Evolutionary conservation across 441 rosid species (phyloP).

Genomic region (Erodium texanum): DNA sequence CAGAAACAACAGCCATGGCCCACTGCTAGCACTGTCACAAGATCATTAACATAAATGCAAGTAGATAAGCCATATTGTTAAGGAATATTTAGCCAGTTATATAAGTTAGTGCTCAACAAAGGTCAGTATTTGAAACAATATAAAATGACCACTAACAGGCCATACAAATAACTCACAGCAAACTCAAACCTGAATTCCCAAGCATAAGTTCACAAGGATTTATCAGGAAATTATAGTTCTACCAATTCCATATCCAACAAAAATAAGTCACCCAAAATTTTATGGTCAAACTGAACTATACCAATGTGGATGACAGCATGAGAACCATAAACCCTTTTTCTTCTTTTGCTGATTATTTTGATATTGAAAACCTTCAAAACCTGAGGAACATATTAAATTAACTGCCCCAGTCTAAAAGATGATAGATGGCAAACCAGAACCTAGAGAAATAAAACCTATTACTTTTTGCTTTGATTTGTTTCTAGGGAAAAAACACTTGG

Average conservation of each 20-base stretch:
- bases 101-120: not conserved
- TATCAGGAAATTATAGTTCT: not conserved
- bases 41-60: not conserved
- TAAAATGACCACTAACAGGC: not conserved
- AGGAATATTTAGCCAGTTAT: not conserved
- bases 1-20: constrained; percentile 2
- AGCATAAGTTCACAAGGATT: not conserved
- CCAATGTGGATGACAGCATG: not conserved
- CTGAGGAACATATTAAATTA: not conserved
- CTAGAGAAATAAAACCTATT: not conserved
- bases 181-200: not conserved
- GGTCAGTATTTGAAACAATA: not conserved
- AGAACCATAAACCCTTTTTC: not conserved
- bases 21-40: not conserved
- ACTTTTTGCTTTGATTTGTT: no score
- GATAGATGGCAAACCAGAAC: not conserved
- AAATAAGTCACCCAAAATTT: not conserved
- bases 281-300: not conserved
- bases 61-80: not conserved
- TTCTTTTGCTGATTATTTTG: not conserved
- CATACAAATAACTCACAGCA: not conserved
- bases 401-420: not conserved
- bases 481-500: no score
- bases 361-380: not conserved
- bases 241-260: not conserved